Conservation (phyloP, 805 yeast genomes). For the Myxozyma kluyveri region DNA sequence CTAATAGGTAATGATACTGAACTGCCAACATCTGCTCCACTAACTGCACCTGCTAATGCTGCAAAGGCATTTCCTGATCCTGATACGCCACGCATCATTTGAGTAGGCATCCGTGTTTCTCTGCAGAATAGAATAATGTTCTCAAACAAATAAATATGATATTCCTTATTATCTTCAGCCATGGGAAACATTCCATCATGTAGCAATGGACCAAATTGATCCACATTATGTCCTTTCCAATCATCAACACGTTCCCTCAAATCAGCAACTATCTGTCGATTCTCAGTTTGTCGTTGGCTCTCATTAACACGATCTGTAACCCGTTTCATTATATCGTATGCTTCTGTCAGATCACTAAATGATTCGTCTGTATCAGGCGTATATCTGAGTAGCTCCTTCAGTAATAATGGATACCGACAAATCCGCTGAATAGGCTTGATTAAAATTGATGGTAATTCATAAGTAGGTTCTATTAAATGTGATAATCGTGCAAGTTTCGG, state of each 20-base stretch:
- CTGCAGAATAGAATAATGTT: constrained; percentile 61
- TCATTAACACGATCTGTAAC: constrained; percentile 89
- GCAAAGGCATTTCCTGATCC: background rate
- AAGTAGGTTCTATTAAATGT: constrained; percentile 68
- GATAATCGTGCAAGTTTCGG: constrained; percentile 50
- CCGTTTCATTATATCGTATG: constrained; percentile 70
- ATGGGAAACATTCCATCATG: constrained; percentile 48
- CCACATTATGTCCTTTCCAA: constrained; percentile 86
- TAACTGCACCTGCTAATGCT: background rate
- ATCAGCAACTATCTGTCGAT: constrained; percentile 65
- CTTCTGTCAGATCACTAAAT: constrained; percentile 66
- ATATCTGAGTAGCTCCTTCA: constrained; percentile 65
- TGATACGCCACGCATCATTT: background rate
- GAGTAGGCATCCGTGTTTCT: no score
- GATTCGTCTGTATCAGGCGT: constrained; percentile 54
- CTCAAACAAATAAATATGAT: constrained; percentile 86
- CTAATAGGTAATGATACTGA: no score
- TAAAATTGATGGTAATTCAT: constrained; percentile 84
- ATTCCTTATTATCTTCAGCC: constrained; percentile 76
- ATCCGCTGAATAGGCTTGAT: constrained; percentile 94
- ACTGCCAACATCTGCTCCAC: background rate
- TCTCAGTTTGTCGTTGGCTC: constrained; percentile 88
- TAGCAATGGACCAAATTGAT: constrained; percentile 79
- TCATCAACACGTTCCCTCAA: constrained; percentile 73
- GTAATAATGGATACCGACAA: constrained; percentile 87